Evolutionary conservation across 31 red algal species (phyloP).

Genomic region (Pterothamnion heteromorphum): DNA sequence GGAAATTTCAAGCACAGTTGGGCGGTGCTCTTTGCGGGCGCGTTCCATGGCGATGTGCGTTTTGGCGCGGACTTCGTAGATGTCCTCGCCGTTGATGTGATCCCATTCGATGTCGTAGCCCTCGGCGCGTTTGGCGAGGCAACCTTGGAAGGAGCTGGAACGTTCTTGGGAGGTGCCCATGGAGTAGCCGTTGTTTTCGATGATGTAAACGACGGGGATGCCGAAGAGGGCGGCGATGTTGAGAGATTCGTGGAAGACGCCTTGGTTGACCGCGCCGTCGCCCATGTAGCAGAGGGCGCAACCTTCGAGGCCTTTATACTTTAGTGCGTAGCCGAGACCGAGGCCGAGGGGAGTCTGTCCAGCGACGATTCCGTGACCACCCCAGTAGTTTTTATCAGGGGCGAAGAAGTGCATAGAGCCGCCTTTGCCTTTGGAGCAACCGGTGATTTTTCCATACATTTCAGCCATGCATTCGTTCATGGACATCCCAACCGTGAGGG

Average conservation of each 20-base stretch:
- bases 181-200: constrained; percentile 34
- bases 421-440: constrained; percentile 31
- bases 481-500: not conserved
- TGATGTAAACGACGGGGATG: constrained; percentile 21
- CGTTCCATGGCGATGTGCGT: constrained; percentile 70
- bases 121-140: constrained; percentile 52
- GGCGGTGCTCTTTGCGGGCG: constrained; percentile 62
- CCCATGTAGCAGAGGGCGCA: not conserved
- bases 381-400: not conserved
- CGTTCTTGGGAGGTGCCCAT: not conserved
- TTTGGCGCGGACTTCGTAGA: constrained; percentile 83
- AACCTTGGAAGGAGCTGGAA: not conserved
- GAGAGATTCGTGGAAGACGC: not conserved
- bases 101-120: constrained; percentile 57
- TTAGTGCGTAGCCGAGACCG: not conserved
- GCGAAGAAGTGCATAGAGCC: constrained; percentile 14
- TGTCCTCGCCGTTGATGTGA: constrained; percentile 90
- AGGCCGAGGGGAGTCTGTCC: constrained; percentile 27
- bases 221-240: not conserved
- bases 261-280: constrained; percentile 39
- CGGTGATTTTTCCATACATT: constrained; percentile 5
- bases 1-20: constrained; percentile 75
- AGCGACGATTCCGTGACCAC: not conserved
- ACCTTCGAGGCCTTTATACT: not conserved
- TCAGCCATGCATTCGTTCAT: not conserved